Percentiles rank a stretch among this genome's conserved stretches.
These are phyloP conservation scores for Buxus sempervirens DNA, from an alignment of 164 flowering plant genomes.

Conservation along the genomic window DNA sequence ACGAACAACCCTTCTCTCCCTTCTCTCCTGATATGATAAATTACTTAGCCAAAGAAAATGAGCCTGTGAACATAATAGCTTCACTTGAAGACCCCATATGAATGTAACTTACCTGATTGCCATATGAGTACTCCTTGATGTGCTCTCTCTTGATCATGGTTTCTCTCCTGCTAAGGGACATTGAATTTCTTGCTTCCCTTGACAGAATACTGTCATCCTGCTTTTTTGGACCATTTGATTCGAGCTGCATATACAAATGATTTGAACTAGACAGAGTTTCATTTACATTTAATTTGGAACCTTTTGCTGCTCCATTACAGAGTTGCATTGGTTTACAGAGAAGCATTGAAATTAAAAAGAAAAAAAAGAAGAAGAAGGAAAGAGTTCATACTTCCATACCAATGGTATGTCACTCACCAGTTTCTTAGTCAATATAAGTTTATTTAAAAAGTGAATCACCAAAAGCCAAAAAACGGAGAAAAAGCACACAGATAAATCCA, in stretches of 20 bases:
- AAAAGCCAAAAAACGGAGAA: no score
- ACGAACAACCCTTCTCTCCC: constrained; percentile 28
- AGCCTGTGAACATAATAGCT: background rate
- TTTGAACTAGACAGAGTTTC: constrained; percentile 26
- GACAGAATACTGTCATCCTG: constrained; percentile 55
- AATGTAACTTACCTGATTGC: constrained; percentile 38
- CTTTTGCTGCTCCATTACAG: no score
- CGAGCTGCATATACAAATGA: constrained; percentile 47
- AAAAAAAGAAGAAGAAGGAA: no score
- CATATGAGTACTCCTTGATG: constrained; percentile 43
- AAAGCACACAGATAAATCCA: no score
- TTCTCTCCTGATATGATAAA: constrained; percentile 18
- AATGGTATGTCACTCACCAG: constrained; percentile 5
- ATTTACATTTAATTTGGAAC: no score
- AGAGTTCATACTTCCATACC: background rate
- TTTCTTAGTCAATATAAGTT: no score
- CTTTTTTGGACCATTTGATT: constrained; percentile 34
- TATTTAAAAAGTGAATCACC: no score
- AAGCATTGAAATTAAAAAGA: no score
- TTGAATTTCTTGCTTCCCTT: constrained; percentile 43
- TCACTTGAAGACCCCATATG: background rate
- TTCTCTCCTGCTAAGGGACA: constrained; percentile 40
- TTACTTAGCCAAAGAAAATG: background rate
- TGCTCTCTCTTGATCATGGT: constrained; percentile 50
- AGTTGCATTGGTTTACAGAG: no score